Evolutionary conservation across 345 rosid species (phyloP).

Genomic region (Hevea brasiliensis): DNA sequence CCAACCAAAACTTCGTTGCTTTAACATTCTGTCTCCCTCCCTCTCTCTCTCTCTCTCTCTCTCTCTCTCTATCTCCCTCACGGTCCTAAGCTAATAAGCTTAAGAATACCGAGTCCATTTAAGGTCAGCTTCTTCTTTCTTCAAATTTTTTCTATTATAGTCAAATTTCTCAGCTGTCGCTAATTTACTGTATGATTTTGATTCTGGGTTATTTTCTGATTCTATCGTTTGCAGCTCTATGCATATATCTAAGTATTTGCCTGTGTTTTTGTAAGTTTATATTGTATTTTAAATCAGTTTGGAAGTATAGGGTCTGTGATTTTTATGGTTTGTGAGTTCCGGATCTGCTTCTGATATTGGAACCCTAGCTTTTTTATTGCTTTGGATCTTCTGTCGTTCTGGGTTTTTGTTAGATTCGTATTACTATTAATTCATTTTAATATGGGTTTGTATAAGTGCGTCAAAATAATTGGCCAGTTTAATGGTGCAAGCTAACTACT

Average conservation of each 20-base stretch:
- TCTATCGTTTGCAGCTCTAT: background rate
- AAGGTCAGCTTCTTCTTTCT: slow-evolving; percentile 15
- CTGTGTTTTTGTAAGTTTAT: background rate
- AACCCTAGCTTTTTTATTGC: slow-evolving; percentile 17
- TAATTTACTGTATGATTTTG: background rate
- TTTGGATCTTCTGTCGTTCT: background rate
- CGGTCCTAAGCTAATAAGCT: slow-evolving; percentile 1
- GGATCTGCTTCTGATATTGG: slow-evolving; percentile 19
- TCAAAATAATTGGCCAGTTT: too few species aligned
- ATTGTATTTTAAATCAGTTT: slow-evolving; percentile 18
- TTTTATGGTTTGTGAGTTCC: background rate
- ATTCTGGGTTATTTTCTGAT: background rate
- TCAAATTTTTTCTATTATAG: too few species aligned
- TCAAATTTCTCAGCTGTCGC: background rate
- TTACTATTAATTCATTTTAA: too few species aligned
- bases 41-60: background rate
- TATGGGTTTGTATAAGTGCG: too few species aligned
- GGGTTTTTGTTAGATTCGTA: too few species aligned
- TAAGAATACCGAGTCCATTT: slow-evolving; percentile 9
- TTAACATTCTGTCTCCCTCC: background rate
- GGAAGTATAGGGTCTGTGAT: slow-evolving; percentile 7
- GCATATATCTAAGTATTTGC: too few species aligned
- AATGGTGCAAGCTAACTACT: too few species aligned
- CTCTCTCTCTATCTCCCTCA: background rate
- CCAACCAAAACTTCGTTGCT: too few species aligned